A percentile compares a stretch with the other conserved stretches of the same genome.
These are phyloP conservation scores for Cladosporium sphaerospermum DNA, from an alignment of 2,329 filamentous ascomycete genomes.

Conservation along the genomic window DNA sequence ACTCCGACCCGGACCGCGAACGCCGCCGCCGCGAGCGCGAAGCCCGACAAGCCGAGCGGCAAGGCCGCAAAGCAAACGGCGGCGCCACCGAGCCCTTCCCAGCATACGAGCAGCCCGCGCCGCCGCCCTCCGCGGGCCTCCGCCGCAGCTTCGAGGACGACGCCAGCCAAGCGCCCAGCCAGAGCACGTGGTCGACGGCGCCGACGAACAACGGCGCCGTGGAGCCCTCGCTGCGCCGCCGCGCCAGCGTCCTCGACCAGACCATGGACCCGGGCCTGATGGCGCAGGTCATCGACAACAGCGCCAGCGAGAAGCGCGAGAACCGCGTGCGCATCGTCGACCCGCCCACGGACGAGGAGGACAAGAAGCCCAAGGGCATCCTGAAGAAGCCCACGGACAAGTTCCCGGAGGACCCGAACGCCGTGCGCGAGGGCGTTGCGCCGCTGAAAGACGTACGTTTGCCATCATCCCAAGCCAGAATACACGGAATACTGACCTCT, in stretches of 20 bases:
- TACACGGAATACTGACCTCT: too few relatives aligned
- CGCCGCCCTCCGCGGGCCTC: constrained; percentile 13
- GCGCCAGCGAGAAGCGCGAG: constrained; percentile 27
- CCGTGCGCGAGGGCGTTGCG: constrained; percentile 81
- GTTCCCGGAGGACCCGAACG: constrained; percentile 81
- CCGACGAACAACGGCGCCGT: constrained; percentile 11
- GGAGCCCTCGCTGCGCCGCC: constrained; percentile 16
- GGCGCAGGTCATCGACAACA: constrained; percentile 31
- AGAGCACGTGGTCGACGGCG: constrained; percentile 11
- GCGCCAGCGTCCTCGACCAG: constrained; percentile 29
- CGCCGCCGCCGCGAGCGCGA: constrained; percentile 29
- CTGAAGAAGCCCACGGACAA: constrained; percentile 73
- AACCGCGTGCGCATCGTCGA: constrained; percentile 57
- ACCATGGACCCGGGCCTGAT: constrained; percentile 21
- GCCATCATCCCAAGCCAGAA: too few relatives aligned
- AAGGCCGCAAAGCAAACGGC: constrained; percentile 14
- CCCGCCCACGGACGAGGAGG: constrained; percentile 56
- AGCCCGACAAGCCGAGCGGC: constrained; percentile 25
- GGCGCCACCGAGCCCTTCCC: background rate
- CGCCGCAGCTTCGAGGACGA: constrained; percentile 23
- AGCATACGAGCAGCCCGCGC: constrained; percentile 6
- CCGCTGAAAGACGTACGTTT: constrained; percentile 75
- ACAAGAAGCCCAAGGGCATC: constrained; percentile 73
- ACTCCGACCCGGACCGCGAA: constrained; percentile 28
- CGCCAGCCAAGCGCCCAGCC: constrained; percentile 8